phyloP scores from a whole-genome alignment of 495 filamentous ascomycete genomes.

The Physcia stellaris region DNA sequence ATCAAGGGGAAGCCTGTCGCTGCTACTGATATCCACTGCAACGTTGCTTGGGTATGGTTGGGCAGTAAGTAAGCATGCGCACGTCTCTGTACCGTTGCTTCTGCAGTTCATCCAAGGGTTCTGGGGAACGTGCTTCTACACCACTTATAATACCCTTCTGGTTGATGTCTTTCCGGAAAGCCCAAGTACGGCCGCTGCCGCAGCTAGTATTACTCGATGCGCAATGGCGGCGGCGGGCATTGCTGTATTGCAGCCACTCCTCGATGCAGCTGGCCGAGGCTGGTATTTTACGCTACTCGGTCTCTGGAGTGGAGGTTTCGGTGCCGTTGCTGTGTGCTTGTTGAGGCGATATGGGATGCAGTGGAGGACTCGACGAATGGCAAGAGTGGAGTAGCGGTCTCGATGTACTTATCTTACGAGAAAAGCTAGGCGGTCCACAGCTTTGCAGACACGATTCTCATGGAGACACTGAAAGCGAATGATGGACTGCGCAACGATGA shows the following conservation, averaged over 20 bases:
- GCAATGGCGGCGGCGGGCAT: conserved; percentile 18
- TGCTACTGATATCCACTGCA: conserved; percentile 9
- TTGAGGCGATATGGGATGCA: no score
- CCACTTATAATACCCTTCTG: conserved; percentile 19
- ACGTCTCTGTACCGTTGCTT: conserved; percentile 36
- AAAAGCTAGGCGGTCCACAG: no score
- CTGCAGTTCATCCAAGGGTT: conserved; percentile 41
- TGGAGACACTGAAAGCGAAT: no score
- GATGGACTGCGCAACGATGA: no score
- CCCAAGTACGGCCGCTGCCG: conserved; percentile 21
- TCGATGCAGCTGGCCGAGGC: conserved; percentile 16
- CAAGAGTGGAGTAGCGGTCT: no score
- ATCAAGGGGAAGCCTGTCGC: conserved; percentile 17
- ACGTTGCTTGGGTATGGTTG: conserved; percentile 43
- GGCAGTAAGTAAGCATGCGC: conserved; percentile 33
- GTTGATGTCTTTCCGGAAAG: conserved; percentile 19
- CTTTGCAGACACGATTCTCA: no score
- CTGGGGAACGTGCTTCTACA: conserved; percentile 39
- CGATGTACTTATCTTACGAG: no score
- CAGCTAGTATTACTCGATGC: conserved; percentile 21
- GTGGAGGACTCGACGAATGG: no score
- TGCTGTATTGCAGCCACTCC: conserved; percentile 17
- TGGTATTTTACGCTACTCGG: conserved; percentile 21
- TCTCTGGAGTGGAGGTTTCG: no score
- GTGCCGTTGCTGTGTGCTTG: no score